These are phyloP conservation scores for Pythium utonaiense DNA, from an alignment of 352 stramenopile genomes.

Conservation along the genomic window DNA sequence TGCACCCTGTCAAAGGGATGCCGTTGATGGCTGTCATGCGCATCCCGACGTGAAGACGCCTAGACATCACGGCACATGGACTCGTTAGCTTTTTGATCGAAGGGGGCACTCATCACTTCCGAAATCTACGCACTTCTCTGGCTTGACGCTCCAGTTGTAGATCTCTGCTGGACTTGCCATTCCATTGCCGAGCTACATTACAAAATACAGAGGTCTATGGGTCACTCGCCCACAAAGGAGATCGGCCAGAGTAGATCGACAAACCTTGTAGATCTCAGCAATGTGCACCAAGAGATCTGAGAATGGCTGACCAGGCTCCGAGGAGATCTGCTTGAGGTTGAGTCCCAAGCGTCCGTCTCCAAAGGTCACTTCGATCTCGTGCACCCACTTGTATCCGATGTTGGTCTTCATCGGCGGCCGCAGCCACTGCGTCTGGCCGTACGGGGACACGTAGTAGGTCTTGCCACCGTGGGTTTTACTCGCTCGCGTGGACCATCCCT, in stretches of 20 bases:
- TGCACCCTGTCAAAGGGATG: constrained; percentile 68
- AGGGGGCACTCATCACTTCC: too few species aligned
- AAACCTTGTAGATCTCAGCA: constrained; percentile 76
- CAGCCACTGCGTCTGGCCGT: constrained; percentile 81
- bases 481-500: constrained; percentile 73
- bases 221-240: neutral
- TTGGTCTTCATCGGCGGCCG: constrained; percentile 70
- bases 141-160: constrained; percentile 89
- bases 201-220: neutral
- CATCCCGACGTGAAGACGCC: constrained; percentile 72
- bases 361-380: constrained; percentile 84
- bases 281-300: constrained; percentile 78
- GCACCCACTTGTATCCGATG: constrained; percentile 75
- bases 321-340: constrained; percentile 81
- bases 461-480: constrained; percentile 83
- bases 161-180: constrained; percentile 84
- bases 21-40: constrained; percentile 82
- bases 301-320: constrained; percentile 63
- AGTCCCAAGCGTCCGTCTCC: constrained; percentile 70
- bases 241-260: neutral
- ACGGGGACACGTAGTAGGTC: constrained; percentile 84
- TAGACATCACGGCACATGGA: constrained; percentile 8
- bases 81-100: neutral
- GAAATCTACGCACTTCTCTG: constrained; percentile 75
- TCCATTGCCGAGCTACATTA: constrained; percentile 52